Conservation (phyloP, 78 protist genomes). For the Pelomyxa schiedti region DNA sequence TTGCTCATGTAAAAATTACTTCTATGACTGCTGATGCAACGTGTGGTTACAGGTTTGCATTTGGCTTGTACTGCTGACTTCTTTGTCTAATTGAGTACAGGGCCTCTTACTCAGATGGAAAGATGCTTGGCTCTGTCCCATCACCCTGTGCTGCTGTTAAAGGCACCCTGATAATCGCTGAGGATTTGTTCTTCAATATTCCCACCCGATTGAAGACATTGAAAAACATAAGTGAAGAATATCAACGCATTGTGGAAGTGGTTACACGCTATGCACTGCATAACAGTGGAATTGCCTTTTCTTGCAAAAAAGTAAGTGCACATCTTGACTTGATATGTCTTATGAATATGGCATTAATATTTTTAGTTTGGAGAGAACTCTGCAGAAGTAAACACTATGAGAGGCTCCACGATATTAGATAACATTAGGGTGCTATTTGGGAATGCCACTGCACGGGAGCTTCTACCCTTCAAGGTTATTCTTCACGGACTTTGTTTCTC, state of each 20-base stretch:
- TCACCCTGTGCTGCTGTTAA: slow-evolving; percentile 75
- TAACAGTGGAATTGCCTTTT: slow-evolving; percentile 41
- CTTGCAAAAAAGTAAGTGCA: slow-evolving; percentile 37
- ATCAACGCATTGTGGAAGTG: slow-evolving; percentile 40
- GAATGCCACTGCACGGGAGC: slow-evolving; percentile 37
- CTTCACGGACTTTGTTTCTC: too few relatives aligned
- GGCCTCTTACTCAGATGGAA: neutral
- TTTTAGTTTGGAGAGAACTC: slow-evolving; percentile 22
- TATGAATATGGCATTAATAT: neutral
- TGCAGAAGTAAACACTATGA: slow-evolving; percentile 26
- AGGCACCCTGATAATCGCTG: slow-evolving; percentile 60
- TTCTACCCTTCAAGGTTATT: too few relatives aligned
- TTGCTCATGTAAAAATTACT: slow-evolving; percentile 78
- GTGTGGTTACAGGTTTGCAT: slow-evolving; percentile 50
- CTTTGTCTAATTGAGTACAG: neutral
- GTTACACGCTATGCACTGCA: slow-evolving; percentile 67
- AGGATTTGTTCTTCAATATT: slow-evolving; percentile 87
- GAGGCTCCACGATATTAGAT: slow-evolving; percentile 6
- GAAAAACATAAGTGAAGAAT: slow-evolving; percentile 67
- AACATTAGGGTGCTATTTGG: slow-evolving; percentile 39
- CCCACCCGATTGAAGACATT: slow-evolving; percentile 62
- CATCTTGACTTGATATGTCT: too few relatives aligned
- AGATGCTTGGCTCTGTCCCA: slow-evolving; percentile 22
- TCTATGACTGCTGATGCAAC: slow-evolving; percentile 44
- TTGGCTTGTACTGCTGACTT: neutral